These are phyloP conservation scores for Mucor piriformis DNA, from an alignment of 371 early-diverging fungal species.

Conservation along the genomic window DNA sequence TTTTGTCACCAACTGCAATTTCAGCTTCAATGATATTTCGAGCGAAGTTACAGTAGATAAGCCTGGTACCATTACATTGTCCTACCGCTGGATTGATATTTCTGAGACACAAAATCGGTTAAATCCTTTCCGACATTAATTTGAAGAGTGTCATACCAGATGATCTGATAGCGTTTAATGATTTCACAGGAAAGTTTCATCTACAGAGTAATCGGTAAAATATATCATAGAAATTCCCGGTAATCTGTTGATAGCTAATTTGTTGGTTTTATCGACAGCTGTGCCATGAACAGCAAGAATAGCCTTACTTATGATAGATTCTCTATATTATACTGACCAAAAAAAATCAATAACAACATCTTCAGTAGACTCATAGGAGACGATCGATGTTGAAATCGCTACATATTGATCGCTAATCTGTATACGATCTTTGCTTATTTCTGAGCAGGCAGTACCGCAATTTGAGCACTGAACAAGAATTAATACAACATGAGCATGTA, in stretches of 20 bases:
- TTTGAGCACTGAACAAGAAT: no score
- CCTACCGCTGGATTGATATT: constrained; percentile 10
- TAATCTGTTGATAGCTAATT: background rate
- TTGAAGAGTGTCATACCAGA: background rate
- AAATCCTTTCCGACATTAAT: background rate
- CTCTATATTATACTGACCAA: no score
- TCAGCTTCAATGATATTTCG: constrained; percentile 17
- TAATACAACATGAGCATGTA: no score
- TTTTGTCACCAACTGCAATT: constrained; percentile 10
- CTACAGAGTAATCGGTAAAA: background rate
- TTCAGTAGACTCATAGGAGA: no score
- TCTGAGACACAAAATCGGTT: background rate
- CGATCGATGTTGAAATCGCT: no score
- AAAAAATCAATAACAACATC: no score
- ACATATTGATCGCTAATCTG: no score
- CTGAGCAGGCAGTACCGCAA: no score
- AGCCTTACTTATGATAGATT: no score
- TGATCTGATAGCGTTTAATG: background rate
- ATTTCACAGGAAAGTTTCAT: background rate
- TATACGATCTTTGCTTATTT: no score
- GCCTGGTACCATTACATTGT: constrained; percentile 36
- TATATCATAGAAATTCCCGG: background rate
- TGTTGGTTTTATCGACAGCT: background rate
- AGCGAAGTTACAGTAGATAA: constrained; percentile 12
- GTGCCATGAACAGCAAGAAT: background rate